These are phyloP conservation scores for Manihot esculenta DNA, from an alignment of 441 rosid species.

Conservation along the genomic window DNA sequence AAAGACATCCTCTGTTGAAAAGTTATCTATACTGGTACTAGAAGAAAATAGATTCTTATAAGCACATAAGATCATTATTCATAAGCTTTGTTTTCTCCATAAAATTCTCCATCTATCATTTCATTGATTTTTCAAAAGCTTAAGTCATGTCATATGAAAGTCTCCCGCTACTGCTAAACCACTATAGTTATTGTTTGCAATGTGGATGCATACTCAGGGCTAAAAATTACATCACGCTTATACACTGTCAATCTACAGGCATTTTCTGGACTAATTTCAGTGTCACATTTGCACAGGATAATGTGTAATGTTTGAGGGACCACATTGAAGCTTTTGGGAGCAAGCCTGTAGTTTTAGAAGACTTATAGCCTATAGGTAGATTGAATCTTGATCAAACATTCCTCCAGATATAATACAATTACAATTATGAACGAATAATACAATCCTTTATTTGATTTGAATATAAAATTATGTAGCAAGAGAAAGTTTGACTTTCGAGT, in stretches of 20 bases:
- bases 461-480: neutral
- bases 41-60: neutral
- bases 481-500: neutral
- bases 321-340: neutral
- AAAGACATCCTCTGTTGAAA: neutral
- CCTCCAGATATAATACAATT: neutral
- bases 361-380: too few relatives aligned
- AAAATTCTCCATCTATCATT: neutral
- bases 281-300: neutral
- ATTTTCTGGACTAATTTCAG: neutral
- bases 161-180: neutral
- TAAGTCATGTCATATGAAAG: neutral
- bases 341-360: neutral
- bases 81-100: neutral
- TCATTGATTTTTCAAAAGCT: neutral
- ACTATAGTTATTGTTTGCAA: neutral
- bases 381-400: neutral
- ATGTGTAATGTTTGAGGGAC: neutral
- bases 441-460: neutral
- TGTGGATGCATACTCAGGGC: neutral
- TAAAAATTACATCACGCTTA: neutral
- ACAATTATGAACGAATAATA: neutral
- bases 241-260: neutral
- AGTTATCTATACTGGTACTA: neutral
- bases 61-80: neutral